Evolutionary conservation across 2,329 filamentous ascomycete genomes (phyloP), one percentile per base, ranked within the genome.

Genomic region (Aspergillus sp.): DNA sequence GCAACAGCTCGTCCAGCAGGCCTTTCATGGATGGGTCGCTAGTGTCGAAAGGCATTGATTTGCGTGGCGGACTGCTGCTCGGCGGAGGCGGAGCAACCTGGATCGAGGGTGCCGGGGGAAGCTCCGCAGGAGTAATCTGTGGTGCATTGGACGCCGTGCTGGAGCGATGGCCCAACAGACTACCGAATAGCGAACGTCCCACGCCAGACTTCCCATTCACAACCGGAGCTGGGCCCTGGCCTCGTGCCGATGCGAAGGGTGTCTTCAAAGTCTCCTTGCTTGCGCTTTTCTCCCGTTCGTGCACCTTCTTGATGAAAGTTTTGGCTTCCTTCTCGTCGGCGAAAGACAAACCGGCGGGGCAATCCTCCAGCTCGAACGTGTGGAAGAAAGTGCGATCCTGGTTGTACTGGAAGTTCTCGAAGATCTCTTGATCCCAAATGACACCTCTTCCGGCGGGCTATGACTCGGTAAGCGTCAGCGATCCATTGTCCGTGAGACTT

Each of bases 311-410:
- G 77, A 93, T 89, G 80, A 99, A 98, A 60, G 91, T 90, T 78
- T 91, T 96, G 36, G 95, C 95, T 80, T 99, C 95, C 78, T 97
- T 98, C 81, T 98, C 95, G 75, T 98, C 95, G 62, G 90, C 88
- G 71, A 99, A 99, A 24, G 92, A 96, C 61, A 99, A 80, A 0
- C 89, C 95, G 6, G 92, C 95, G 61, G 96, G 80, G 71, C 92
- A 98, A 64, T 96, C 88, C 77, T 98, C 93, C 57, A 96, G 85
- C 79, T 99, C 95, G 74, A 99, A 99, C 6, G 91, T 92, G 78
- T 98, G 93, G 79, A 99, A 99, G 79, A 97, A 99, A 61, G 91
- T 94, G 62, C 95, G 89, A 75, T 99, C 95, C 73, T 97, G 94
- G 78, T 97, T 96, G 82, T 98, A 99, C 64, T 84, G 83, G 83